Percentiles rank a stretch among this genome's conserved stretches.
These are phyloP conservation scores for Stephanodiscus triporus DNA, from an alignment of 108 stramenopile genomes.

Conservation along the genomic window DNA sequence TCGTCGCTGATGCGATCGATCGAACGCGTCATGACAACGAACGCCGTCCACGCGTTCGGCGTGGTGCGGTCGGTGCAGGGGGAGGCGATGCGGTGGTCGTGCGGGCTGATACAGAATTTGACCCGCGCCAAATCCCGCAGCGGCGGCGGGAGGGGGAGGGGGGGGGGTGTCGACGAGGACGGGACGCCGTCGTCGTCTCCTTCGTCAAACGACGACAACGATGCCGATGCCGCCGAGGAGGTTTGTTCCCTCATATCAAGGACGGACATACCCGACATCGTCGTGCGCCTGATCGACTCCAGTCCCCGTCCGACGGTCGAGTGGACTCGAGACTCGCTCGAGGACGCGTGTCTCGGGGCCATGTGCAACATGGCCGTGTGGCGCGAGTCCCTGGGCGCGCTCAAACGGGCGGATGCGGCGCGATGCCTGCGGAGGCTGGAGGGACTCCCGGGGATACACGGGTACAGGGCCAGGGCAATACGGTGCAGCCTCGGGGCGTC, in stretches of 20 bases:
- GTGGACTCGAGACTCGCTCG: conserved; percentile 44
- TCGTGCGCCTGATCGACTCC: conserved; percentile 17
- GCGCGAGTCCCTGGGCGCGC: conserved; percentile 27
- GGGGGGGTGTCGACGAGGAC: neutral
- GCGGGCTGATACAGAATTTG: conserved; percentile 40
- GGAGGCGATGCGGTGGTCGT: conserved; percentile 49
- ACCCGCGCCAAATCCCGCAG: conserved; percentile 22
- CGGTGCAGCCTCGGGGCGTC: conserved; percentile 44
- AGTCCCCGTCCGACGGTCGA: conserved; percentile 23
- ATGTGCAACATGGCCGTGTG: conserved; percentile 47
- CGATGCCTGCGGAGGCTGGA: conserved; percentile 27
- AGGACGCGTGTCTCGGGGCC: conserved; percentile 34
- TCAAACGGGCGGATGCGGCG: conserved; percentile 20
- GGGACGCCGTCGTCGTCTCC: conserved; percentile 15
- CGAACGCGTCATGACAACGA: conserved; percentile 28
- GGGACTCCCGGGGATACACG: conserved; percentile 50
- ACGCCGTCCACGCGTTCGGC: conserved; percentile 20
- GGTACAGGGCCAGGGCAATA: conserved; percentile 51
- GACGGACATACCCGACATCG: conserved; percentile 31
- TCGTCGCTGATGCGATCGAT: conserved; percentile 27
- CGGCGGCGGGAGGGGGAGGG: conserved; percentile 2
- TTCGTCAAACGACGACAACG: neutral
- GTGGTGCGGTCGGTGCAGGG: conserved; percentile 34
- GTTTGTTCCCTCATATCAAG: conserved; percentile 31
- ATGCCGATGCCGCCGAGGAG: conserved; percentile 10